A percentile compares a stretch with the other conserved stretches of the same genome.
phyloP scores from a whole-genome alignment of 2,329 filamentous ascomycete genomes.

The Curvularia sp. region DNA sequence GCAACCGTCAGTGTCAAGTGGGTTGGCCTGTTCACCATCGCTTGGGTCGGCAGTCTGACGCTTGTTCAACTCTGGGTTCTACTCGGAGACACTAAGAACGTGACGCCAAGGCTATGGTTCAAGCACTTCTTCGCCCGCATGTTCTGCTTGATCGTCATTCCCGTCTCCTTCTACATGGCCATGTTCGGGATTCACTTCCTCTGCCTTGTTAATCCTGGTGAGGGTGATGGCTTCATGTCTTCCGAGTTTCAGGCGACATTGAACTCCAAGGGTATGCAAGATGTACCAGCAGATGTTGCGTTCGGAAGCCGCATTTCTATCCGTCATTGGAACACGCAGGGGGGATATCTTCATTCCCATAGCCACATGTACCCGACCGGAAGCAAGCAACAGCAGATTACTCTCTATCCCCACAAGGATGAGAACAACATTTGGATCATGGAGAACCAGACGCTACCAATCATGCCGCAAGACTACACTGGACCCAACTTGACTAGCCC shows the following conservation, averaged over 20 bases:
- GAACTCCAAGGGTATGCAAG: conserved; percentile 95
- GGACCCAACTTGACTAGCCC: conserved; percentile 82
- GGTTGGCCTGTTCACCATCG: conserved; percentile 98
- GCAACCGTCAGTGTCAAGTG: conserved; percentile 96
- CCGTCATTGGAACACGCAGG: conserved; percentile 95
- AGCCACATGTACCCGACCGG: conserved; percentile 96
- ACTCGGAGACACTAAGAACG: conserved; percentile 85
- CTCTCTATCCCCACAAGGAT: conserved; percentile 97
- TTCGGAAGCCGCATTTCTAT: conserved; percentile 86
- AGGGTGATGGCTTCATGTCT: conserved; percentile 99
- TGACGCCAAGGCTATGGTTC: conserved; percentile 83
- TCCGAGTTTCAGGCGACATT: conserved; percentile 98
- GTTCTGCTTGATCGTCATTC: conserved; percentile 92
- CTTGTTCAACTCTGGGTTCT: conserved; percentile 93
- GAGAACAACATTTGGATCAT: conserved; percentile 95
- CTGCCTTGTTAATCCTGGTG: conserved; percentile 91
- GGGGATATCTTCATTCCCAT: conserved; percentile 96
- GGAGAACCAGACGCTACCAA: conserved; percentile 87
- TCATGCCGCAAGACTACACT: conserved; percentile 71
- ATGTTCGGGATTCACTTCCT: conserved; percentile 98
- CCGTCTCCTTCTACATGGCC: conserved; percentile 86
- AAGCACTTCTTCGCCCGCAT: conserved; percentile 93
- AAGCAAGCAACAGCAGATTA: conserved; percentile 98
- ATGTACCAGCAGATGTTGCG: conserved; percentile 89
- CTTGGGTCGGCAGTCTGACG: conserved; percentile 94